phyloP scores from a whole-genome alignment of 2,329 filamentous ascomycete genomes.

The Calonectria ilicicola region DNA sequence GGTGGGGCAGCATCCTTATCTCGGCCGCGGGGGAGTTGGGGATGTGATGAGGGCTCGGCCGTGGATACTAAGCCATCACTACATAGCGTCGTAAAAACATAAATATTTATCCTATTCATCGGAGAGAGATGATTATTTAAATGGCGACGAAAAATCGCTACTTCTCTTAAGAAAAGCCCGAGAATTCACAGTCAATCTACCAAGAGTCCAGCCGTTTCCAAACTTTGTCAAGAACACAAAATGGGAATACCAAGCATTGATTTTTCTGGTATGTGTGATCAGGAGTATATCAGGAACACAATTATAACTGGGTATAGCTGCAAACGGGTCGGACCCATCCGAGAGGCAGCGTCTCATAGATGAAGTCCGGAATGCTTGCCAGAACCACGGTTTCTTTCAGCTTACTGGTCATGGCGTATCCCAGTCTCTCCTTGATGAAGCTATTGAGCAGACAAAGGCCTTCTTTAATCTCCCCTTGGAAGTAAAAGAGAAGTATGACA shows the following conservation, averaged over 20 bases:
- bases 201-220: neutral
- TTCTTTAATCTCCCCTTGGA: slow-evolving; percentile 15
- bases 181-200: neutral
- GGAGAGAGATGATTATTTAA: neutral
- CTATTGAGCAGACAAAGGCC: neutral
- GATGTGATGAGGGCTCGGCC: neutral
- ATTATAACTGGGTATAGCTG: neutral
- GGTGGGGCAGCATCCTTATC: neutral
- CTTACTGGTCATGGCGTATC: slow-evolving; percentile 20
- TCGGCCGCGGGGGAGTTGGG: neutral
- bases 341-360: neutral
- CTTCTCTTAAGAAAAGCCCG: too few relatives aligned
- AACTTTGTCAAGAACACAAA: neutral
- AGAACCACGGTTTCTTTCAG: slow-evolving; percentile 22
- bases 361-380: slow-evolving; percentile 10
- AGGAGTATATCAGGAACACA: neutral
- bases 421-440: slow-evolving; percentile 8
- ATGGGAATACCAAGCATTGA: slow-evolving; percentile 19
- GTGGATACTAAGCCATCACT: neutral
- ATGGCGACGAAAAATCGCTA: too few relatives aligned
- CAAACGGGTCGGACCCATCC: neutral
- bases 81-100: neutral
- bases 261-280: slow-evolving; percentile 9
- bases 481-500: slow-evolving; percentile 21
- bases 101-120: neutral